phyloP scores from a whole-genome alignment of 768 basidiomycete species.

The Boletus rubescentipes region DNA sequence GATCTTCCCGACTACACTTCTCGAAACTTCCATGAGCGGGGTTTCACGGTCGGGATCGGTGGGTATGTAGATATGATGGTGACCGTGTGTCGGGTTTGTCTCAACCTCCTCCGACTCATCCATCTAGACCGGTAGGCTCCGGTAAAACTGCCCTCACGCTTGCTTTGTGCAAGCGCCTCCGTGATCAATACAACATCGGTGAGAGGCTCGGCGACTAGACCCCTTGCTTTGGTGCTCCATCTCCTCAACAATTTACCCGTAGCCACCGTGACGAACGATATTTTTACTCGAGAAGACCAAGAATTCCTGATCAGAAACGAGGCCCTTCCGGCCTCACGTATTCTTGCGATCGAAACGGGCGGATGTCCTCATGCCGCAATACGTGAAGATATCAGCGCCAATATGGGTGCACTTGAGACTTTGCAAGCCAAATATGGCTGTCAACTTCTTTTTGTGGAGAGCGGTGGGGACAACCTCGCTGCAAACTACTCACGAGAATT shows the following conservation, averaged over 20 bases:
- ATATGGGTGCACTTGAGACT: slow-evolving; percentile 93
- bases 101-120: neutral
- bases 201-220: slow-evolving; percentile 19
- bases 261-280: slow-evolving; percentile 99
- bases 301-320: slow-evolving; percentile 94
- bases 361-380: slow-evolving; percentile 99
- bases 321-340: slow-evolving; percentile 80
- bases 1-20: slow-evolving; percentile 86
- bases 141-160: slow-evolving; percentile 96
- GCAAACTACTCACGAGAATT: slow-evolving; percentile 96
- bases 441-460: slow-evolving; percentile 92
- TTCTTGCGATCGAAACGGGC: slow-evolving; percentile 96
- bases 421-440: slow-evolving; percentile 89
- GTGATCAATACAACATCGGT: slow-evolving; percentile 92
- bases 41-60: slow-evolving; percentile 97
- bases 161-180: slow-evolving; percentile 78
- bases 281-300: slow-evolving; percentile 97
- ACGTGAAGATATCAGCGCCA: slow-evolving; percentile 96
- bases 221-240: neutral
- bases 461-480: slow-evolving; percentile 95
- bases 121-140: slow-evolving; percentile 86
- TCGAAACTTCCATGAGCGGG: slow-evolving; percentile 88
- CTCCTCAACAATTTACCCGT: slow-evolving; percentile 11
- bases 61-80: slow-evolving; percentile 56
- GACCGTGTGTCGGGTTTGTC: neutral